A percentile compares a stretch with the other conserved stretches of the same genome.
Conservation (phyloP, 2,329 filamentous ascomycete species). For the Fusarium tricinctum region DNA sequence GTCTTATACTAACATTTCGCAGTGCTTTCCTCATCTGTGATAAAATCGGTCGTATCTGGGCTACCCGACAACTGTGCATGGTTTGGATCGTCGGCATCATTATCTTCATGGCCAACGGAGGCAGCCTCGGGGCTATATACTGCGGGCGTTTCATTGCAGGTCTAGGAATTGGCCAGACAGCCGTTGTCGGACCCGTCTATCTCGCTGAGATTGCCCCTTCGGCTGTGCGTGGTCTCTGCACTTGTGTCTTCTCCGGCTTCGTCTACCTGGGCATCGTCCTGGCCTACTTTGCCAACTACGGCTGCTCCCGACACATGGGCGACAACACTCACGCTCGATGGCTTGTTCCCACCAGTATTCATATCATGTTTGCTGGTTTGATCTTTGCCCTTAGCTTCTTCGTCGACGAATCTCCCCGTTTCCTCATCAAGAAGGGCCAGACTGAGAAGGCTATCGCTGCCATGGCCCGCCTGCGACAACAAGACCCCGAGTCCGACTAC, state of each 20-base stretch:
- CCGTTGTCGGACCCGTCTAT: constrained; percentile 36
- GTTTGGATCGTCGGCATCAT: constrained; percentile 22
- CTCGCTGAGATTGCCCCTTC: constrained; percentile 39
- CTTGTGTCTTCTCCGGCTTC: constrained; percentile 33
- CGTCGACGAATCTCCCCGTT: constrained; percentile 32
- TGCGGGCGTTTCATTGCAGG: constrained; percentile 36
- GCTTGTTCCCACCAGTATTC: constrained; percentile 36
- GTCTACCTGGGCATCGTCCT: constrained; percentile 33
- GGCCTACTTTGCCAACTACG: constrained; percentile 38
- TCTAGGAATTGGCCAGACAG: constrained; percentile 35
- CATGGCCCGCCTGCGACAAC: constrained; percentile 19
- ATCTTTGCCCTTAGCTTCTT: constrained; percentile 35
- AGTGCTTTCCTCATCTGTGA: constrained; percentile 27
- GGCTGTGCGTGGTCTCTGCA: constrained; percentile 37
- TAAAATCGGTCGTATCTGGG: constrained; percentile 24
- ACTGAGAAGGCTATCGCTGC: constrained; percentile 16
- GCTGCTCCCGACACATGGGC: constrained; percentile 29
- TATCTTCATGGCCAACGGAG: constrained; percentile 28
- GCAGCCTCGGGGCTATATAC: constrained; percentile 28
- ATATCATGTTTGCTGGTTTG: constrained; percentile 33
- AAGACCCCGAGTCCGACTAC: constrained; percentile 14
- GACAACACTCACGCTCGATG: constrained; percentile 24
- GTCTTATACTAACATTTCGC: background rate
- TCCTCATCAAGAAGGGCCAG: constrained; percentile 30
- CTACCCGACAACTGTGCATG: constrained; percentile 19